Percentiles rank a stretch among this genome's conserved stretches.
Evolutionary conservation across 2,329 filamentous ascomycete genomes (phyloP).

Genomic region (Cladosporium velox): DNA sequence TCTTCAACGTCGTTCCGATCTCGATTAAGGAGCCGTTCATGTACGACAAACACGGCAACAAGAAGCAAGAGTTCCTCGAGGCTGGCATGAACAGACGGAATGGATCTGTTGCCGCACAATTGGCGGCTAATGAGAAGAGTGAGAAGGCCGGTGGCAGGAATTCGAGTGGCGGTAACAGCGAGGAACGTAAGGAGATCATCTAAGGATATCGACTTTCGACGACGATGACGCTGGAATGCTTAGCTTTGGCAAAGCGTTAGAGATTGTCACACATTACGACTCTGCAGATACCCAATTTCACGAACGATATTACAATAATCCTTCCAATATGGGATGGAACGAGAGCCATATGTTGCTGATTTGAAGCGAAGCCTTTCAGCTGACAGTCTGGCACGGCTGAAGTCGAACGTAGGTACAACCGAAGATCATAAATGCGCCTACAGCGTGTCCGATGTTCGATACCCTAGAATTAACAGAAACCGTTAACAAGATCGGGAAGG

Average conservation of each 20-base stretch:
- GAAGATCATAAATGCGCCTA: background rate
- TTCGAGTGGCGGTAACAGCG: conserved; percentile 11
- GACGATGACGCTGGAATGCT: background rate
- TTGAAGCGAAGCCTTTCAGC: background rate
- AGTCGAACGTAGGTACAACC: background rate
- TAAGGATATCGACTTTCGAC: background rate
- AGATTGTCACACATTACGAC: background rate
- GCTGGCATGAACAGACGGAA: conserved; percentile 31
- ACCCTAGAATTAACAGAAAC: background rate
- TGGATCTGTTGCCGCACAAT: conserved; percentile 26
- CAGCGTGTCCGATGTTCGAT: background rate
- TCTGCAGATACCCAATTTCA: background rate
- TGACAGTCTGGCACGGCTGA: background rate
- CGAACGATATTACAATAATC: background rate
- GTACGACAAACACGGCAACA: conserved; percentile 60
- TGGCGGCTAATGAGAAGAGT: conserved; percentile 8
- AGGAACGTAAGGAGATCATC: conserved; percentile 15
- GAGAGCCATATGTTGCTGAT: background rate
- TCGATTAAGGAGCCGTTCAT: conserved; percentile 56
- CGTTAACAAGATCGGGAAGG: background rate
- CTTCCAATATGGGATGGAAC: background rate
- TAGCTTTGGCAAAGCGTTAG: background rate
- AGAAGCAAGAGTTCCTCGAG: conserved; percentile 55
- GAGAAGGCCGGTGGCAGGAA: conserved; percentile 12
- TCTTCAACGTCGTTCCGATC: conserved; percentile 55